Evolutionary conservation across 192 early-diverging fungal species (phyloP), one percentile per base, ranked within the genome.

Genomic region (Diversispora eburnea): DNA sequence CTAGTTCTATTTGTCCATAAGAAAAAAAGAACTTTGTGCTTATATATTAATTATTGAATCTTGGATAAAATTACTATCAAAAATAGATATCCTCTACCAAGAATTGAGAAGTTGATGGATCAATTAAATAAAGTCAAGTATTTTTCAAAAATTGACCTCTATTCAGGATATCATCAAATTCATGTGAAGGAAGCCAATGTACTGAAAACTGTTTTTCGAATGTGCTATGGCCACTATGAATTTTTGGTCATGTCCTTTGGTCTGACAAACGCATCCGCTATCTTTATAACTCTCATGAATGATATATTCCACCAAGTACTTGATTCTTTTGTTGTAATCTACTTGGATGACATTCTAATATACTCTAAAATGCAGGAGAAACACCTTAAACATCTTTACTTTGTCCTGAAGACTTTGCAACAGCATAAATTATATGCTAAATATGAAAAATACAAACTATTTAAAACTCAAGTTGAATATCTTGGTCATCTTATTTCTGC

Each of bases 211-310:
- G 80, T 84, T 10, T 87, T 85, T 61, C 17, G 60, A 0, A 84
- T 79, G 0, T 48, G 70, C 2, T 81, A 80, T 63, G 76, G 82
- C 0, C 82, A 75, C 8, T 92, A 64, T 69, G 79, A 91, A 67
- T 89, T 77, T 54, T 43, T 73, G 0, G 87, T 90, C n/a, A 70
- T 92, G 58, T 87, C 88, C 0, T 88, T 90, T 68, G 89, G 90
- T 0, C 65, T 91, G 1, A 81, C 78, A 20, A 90, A 89, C 71
- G 84, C 83, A 0, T 86, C 88, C 0, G 86, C 81, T 0, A 78
- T 82, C 0, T 91, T 92, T 75, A 82, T 85, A 70, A 64, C 68
- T 0, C 55, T 84, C 0, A 84, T 88, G 17, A 84, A 87, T 59
- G 73, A 83, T 17, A 51, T 81, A 0, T 73, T 91, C 41, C 10